These are phyloP conservation scores for Populus hybrid DNA, from an alignment of 441 rosid genomes.

Conservation along the genomic window DNA sequence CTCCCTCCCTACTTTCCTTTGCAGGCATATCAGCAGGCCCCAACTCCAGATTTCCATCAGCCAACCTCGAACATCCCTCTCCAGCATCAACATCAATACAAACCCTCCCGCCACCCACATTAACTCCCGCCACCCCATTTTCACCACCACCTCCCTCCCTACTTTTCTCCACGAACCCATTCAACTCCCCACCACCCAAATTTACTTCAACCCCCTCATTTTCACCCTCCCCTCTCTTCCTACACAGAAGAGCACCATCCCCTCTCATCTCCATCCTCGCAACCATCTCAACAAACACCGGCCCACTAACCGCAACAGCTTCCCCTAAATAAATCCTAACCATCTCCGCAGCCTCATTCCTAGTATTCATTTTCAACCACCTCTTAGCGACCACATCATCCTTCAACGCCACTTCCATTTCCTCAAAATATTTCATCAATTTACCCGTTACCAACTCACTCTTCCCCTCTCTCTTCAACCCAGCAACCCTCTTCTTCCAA, in stretches of 20 bases:
- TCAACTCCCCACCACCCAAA: not conserved
- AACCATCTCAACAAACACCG: conserved; percentile 28
- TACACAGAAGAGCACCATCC: not conserved
- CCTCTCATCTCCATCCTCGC: conserved; percentile 21
- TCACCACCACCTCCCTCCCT: not conserved
- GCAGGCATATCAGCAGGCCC: conserved; percentile 1
- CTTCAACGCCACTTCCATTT: conserved; percentile 35
- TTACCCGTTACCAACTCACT: conserved; percentile 36
- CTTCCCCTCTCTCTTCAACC: conserved; percentile 19
- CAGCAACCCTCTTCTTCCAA: conserved; percentile 39
- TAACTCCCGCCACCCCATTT: not conserved
- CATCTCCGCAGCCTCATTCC: conserved; percentile 28
- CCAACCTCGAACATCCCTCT: not conserved
- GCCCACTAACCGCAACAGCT: conserved; percentile 33
- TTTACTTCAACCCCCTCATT: not conserved
- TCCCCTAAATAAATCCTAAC: conserved; percentile 38
- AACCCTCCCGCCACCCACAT: not conserved
- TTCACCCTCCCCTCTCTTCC: not conserved
- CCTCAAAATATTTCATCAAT: conserved; percentile 26
- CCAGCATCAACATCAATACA: not conserved
- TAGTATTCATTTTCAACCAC: conserved; percentile 27
- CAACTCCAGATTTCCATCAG: not conserved
- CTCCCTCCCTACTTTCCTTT: not conserved
- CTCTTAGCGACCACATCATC: conserved; percentile 17
- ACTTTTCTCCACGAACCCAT: not conserved